phyloP scores from a whole-genome alignment of 2,329 filamentous ascomycete genomes.

The Hirsutella thompsonii region DNA sequence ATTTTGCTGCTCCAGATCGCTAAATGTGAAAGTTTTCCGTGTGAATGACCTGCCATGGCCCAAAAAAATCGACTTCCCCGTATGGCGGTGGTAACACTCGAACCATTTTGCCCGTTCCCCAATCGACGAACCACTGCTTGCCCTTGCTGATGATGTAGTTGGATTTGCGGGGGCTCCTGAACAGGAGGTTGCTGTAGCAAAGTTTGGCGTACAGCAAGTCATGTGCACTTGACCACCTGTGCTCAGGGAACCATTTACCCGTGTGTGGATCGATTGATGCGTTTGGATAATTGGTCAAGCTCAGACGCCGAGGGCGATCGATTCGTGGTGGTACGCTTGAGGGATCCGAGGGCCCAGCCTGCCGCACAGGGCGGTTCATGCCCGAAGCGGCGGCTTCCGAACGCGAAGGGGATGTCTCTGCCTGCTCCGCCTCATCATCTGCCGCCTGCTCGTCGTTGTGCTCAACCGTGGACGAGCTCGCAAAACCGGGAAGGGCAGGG shows the following conservation, averaged over 20 bases:
- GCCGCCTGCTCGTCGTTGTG: neutral
- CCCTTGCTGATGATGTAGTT: slow-evolving; percentile 44
- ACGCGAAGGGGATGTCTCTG: no score
- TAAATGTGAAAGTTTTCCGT: slow-evolving; percentile 35
- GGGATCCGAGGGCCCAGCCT: slow-evolving; percentile 2
- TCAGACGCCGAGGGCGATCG: slow-evolving; percentile 24
- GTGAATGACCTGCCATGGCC: slow-evolving; percentile 36
- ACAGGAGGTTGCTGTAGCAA: slow-evolving; percentile 45
- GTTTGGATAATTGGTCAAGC: slow-evolving; percentile 31
- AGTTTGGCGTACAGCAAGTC: slow-evolving; percentile 47
- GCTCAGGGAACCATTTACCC: slow-evolving; percentile 43
- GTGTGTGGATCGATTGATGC: slow-evolving; percentile 31
- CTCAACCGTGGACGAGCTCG: neutral
- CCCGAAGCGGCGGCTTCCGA: no score
- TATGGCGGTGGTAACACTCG: slow-evolving; percentile 41
- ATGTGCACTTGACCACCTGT: slow-evolving; percentile 41
- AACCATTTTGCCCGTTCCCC: slow-evolving; percentile 41
- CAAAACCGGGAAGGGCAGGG: slow-evolving; percentile 11
- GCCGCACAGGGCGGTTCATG: no score
- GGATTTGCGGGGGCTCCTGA: slow-evolving; percentile 42
- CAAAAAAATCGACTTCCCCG: slow-evolving; percentile 35
- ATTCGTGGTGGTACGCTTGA: slow-evolving; percentile 14
- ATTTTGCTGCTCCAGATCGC: slow-evolving; percentile 1
- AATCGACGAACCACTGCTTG: slow-evolving; percentile 47
- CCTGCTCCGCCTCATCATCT: neutral